Percentiles rank a stretch among this genome's conserved stretches.
phyloP scores from a whole-genome alignment of 1,139 yeast species.

The Groenewaldozyma sp. region DNA sequence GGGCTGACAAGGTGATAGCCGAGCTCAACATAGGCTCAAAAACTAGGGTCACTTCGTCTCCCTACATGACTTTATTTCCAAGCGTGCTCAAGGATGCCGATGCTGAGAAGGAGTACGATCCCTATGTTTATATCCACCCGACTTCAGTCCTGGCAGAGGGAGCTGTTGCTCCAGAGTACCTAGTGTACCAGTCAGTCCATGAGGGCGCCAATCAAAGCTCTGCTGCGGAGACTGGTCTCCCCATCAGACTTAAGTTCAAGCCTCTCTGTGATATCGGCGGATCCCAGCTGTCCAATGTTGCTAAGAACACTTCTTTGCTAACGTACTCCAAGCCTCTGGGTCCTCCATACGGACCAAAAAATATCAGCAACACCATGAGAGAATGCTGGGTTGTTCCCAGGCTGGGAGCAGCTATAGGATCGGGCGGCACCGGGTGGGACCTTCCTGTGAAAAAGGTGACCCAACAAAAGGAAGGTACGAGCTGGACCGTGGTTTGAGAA shows the following conservation, averaged over 20 bases:
- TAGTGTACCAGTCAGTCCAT: constrained; percentile 61
- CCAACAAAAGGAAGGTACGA: constrained; percentile 45
- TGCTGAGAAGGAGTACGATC: constrained; percentile 34
- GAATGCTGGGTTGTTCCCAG: constrained; percentile 89
- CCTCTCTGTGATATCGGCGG: constrained; percentile 71
- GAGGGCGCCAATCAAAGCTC: constrained; percentile 34
- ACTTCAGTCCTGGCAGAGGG: constrained; percentile 48
- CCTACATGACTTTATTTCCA: constrained; percentile 65
- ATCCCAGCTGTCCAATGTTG: constrained; percentile 67
- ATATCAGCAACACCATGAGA: constrained; percentile 47
- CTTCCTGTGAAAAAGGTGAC: constrained; percentile 72
- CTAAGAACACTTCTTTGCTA: constrained; percentile 59
- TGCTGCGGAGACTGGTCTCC: constrained; percentile 28
- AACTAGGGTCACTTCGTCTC: constrained; percentile 52
- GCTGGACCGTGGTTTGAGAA: constrained; percentile 26
- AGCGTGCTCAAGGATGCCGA: constrained; percentile 28
- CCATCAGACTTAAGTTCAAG: constrained; percentile 41
- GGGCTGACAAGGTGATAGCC: constrained; percentile 68
- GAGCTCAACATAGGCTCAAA: constrained; percentile 36
- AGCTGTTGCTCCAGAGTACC: constrained; percentile 68
- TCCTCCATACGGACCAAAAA: constrained; percentile 77
- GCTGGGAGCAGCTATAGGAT: constrained; percentile 75
- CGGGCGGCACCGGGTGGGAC: constrained; percentile 90
- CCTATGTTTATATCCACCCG: constrained; percentile 68
- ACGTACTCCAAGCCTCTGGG: constrained; percentile 89